A percentile compares a stretch with the other conserved stretches of the same genome.
Evolutionary conservation across 345 rosid species (phyloP).

Genomic region (Bruguiera parviflora): DNA sequence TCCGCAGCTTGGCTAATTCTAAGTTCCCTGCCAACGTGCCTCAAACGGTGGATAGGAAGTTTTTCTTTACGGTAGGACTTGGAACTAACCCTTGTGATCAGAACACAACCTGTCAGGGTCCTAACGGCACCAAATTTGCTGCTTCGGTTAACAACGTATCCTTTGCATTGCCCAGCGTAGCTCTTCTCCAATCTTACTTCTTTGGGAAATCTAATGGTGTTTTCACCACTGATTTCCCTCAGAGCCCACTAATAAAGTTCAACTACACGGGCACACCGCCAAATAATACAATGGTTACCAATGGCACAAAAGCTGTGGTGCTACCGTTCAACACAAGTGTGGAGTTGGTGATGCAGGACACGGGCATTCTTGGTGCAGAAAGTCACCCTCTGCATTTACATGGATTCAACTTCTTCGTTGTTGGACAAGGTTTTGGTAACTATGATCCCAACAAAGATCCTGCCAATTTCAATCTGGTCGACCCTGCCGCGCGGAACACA

Average conservation of each 20-base stretch:
- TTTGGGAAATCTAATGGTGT: constrained; percentile 21
- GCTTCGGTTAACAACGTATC: constrained; percentile 26
- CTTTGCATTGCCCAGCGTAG: constrained; percentile 14
- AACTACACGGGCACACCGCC: constrained; percentile 28
- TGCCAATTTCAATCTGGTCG: constrained; percentile 20
- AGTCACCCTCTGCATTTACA: constrained; percentile 29
- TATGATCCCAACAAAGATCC: constrained; percentile 23
- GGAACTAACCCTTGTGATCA: constrained; percentile 21
- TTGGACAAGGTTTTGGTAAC: constrained; percentile 30
- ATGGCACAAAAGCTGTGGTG: constrained; percentile 15
- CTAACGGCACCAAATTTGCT: constrained; percentile 25
- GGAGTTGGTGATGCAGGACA: constrained; percentile 25
- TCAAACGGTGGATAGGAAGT: constrained; percentile 18
- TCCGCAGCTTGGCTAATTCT: constrained; percentile 20
- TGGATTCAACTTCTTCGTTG: constrained; percentile 27
- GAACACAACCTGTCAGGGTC: constrained; percentile 30
- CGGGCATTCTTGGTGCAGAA: constrained; percentile 26
- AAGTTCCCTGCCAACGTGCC: constrained; percentile 29
- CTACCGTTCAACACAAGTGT: constrained; percentile 26
- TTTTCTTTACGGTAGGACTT: constrained; percentile 25
- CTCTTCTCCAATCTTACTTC: constrained; percentile 24
- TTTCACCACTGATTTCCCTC: constrained; percentile 27
- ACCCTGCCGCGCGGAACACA: constrained; percentile 26
- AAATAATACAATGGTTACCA: constrained; percentile 19
- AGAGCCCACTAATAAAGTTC: constrained; percentile 17